Percentiles rank a stretch among this genome's conserved stretches.
Evolutionary conservation across 2,329 filamentous ascomycete genomes (phyloP).

Genomic region (Colletotrichum higginsianum): DNA sequence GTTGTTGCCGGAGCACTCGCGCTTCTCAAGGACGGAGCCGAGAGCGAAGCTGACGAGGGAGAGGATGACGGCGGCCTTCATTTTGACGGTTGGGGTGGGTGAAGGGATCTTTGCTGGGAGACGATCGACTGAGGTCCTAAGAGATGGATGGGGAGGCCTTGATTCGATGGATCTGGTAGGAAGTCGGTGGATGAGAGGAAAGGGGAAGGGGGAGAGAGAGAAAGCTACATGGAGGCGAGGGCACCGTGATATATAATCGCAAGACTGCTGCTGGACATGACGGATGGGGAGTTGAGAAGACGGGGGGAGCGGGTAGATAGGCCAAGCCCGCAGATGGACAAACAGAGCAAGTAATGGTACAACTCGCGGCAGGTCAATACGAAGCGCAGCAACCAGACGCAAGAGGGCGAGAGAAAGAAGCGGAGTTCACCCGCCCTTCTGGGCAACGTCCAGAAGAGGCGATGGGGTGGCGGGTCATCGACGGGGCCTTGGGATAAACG

Average conservation of each 20-base stretch:
- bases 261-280: conserved; percentile 11
- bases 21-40: conserved; percentile 54
- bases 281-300: background rate
- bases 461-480: conserved; percentile 31
- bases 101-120: conserved; percentile 18
- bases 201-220: conserved; percentile 29
- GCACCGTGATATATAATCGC: conserved; percentile 42
- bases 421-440: conserved; percentile 32
- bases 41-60: conserved; percentile 55
- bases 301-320: conserved; percentile 17
- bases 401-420: conserved; percentile 18
- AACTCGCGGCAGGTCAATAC: conserved; percentile 21
- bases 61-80: conserved; percentile 59
- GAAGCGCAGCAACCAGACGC: conserved; percentile 37
- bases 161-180: conserved; percentile 43
- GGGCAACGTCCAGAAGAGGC: conserved; percentile 16
- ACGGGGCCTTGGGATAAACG: conserved; percentile 27
- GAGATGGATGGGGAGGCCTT: conserved; percentile 37
- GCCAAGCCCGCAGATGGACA: conserved; percentile 14
- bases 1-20: conserved; percentile 60
- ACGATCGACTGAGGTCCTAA: conserved; percentile 43
- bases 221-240: conserved; percentile 37
- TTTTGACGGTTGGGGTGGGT: conserved; percentile 48
- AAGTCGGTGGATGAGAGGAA: conserved; percentile 44
- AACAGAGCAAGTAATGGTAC: conserved; percentile 20